Evolutionary conservation across 176 grass and related monocot species (phyloP), one percentile per base, ranked within the genome.

Genomic region (Calamus simplicifolius): DNA sequence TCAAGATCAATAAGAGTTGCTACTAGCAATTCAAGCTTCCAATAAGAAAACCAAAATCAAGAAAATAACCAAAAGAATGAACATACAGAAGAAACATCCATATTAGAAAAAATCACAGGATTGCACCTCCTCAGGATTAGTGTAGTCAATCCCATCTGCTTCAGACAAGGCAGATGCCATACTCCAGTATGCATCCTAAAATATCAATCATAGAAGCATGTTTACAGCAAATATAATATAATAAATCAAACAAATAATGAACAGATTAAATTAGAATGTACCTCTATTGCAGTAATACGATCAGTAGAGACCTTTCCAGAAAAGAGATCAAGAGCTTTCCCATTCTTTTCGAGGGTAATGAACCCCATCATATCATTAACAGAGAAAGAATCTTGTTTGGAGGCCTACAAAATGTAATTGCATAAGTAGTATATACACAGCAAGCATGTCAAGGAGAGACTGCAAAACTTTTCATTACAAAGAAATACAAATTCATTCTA

Each of bases 111-210:
- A 55, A 56, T 25, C 54, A 35, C 57, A 50, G 58, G 29, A 49
- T 51, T 26, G 58, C 78, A 96, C 92, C 86, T 96, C 92, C 54
- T 96, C 92, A 56, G 92, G 92, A 71, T 96, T 50, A 50, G 87
- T 96, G 63, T 96, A 96, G 75, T 96, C 92, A 57, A 96, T 80
- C 62, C 92, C 92, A 80, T 96, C 92, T 68, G 92, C 92, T 71
- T 90, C 87, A 51, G 87, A 96, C 27, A 96, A 80, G 19, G 83
- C 92, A 77, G 87, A 88, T 85, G 80, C 92, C 92, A 90, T 96
- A 71, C 80, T 88, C 58, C 66, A 64, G 54, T 96, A 90, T 67
- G 92, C 92, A 51, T 96, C 86, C 92, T 96, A 71, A 71, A 43
- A 43, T 15, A 52, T 68, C 28, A 12, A 73, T 31, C 18, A 62